Conservation (phyloP, 805 yeast species). For the Hyphopichia homilentoma region DNA sequence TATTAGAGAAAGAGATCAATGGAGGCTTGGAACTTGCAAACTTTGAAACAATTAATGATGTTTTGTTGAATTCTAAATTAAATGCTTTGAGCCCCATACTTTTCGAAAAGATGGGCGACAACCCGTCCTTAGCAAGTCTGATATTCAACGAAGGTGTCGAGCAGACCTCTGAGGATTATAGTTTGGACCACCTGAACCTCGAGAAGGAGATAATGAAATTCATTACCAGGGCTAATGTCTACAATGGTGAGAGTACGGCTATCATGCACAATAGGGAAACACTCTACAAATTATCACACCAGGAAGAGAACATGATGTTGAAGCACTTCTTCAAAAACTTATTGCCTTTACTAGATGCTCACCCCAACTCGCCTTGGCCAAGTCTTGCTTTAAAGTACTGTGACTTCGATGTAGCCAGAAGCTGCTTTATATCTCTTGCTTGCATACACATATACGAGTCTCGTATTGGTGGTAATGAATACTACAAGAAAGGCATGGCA, state of each 20-base stretch:
- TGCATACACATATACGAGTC: constrained; percentile 58
- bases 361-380: constrained; percentile 62
- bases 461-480: constrained; percentile 46
- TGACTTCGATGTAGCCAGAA: constrained; percentile 53
- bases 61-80: background rate
- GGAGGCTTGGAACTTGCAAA: constrained; percentile 2
- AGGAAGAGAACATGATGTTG: constrained; percentile 53
- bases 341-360: constrained; percentile 53
- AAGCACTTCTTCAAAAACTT: constrained; percentile 54
- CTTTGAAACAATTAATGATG: background rate
- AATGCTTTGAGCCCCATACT: background rate
- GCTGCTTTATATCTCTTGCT: constrained; percentile 54
- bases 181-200: constrained; percentile 2
- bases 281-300: constrained; percentile 24
- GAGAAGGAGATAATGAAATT: constrained; percentile 14
- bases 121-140: background rate
- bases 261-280: constrained; percentile 1
- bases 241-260: too few species aligned
- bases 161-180: background rate
- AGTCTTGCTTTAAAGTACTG: constrained; percentile 54
- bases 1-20: background rate
- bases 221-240: constrained; percentile 12
- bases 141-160: background rate
- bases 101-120: background rate
- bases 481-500: constrained; percentile 48